A percentile compares a stretch with the other conserved stretches of the same genome.
These are phyloP conservation scores for Fusarium heterosporum DNA, from an alignment of 2,329 filamentous ascomycete genomes.

Conservation along the genomic window DNA sequence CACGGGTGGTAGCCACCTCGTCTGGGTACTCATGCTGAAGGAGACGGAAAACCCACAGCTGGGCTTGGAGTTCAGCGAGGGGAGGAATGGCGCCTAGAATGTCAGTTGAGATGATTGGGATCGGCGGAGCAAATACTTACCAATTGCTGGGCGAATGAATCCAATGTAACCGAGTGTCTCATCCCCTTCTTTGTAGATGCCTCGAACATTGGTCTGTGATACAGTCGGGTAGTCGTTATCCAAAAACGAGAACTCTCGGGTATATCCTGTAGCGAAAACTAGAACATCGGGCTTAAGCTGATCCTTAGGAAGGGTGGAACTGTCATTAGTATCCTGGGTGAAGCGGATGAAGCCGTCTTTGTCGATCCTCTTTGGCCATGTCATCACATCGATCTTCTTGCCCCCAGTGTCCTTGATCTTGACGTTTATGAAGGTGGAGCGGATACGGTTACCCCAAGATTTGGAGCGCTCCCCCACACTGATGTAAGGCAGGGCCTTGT, in stretches of 20 bases:
- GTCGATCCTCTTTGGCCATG: constrained; percentile 57
- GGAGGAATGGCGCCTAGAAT: constrained; percentile 59
- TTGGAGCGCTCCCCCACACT: constrained; percentile 51
- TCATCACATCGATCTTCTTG: constrained; percentile 57
- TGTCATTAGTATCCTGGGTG: constrained; percentile 46
- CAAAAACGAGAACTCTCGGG: constrained; percentile 56
- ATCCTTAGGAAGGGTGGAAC: constrained; percentile 40
- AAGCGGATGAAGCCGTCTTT: constrained; percentile 54
- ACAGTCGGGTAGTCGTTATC: constrained; percentile 56
- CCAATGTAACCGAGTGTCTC: constrained; percentile 59
- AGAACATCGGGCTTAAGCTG: constrained; percentile 57
- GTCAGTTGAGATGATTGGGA: neutral
- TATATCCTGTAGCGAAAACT: constrained; percentile 62
- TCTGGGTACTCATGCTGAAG: constrained; percentile 48
- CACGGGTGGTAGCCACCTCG: constrained; percentile 25
- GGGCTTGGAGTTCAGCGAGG: constrained; percentile 61
- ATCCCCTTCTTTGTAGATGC: constrained; percentile 60
- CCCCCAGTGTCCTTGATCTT: constrained; percentile 54
- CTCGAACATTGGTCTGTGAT: constrained; percentile 62
- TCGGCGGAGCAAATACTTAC: constrained; percentile 33
- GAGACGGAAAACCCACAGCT: constrained; percentile 59
- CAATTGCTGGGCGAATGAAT: constrained; percentile 59
- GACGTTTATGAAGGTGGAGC: constrained; percentile 55
- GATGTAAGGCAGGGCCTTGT: constrained; percentile 58
- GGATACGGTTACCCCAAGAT: constrained; percentile 51